Evolutionary conservation across 805 yeast species (phyloP), one percentile per base, ranked within the genome.

Genomic region (Blastobotrys americana): DNA sequence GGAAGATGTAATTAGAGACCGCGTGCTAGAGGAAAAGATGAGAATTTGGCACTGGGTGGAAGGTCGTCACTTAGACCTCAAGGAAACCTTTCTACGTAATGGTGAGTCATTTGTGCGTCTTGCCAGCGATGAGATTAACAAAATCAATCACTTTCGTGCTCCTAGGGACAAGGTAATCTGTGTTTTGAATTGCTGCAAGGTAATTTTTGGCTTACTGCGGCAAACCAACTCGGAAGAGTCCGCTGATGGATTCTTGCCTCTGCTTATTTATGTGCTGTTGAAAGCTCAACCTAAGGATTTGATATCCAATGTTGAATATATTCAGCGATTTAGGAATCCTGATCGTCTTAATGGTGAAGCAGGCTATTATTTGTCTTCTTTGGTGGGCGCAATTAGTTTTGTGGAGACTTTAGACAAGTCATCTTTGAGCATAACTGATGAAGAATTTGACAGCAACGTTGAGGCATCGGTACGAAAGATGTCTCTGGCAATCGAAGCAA

Each of bases 111-210:
- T 78, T 62, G 73, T 78, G 54, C 71, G 61, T 54, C 71, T 83
- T 46, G 93, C 97, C 0, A 73, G 80, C 1, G 69, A 68, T 9
- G 97, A 93, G 63, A 70, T 93, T 40, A 69, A 71, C 50, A 87
- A 87, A 55, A 80, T 93, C 56, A 83, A 84, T 61, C 72, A 77
- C 43, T 94, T 83, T 61, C 76, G 94, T 54, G 90, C 97, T 0
- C 98, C 98, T 13, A 71, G 98, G 43, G 98, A 94, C 59, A 93
- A 93, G 58, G 78, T 87, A 50, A 86, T 93, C 33, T 93, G 97
- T 60, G 72, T 93, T 2, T 70, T 93, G 50, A 94, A 93, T 64
- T 80, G 93, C 43, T 90, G 97, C 59, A 90, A 90, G 63, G 89
- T 93, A 17, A 82, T 94, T 4, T 89, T 88, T 69, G 94, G 95